These are phyloP conservation scores for Peronosclerospora sorghi DNA, from an alignment of 352 stramenopile genomes.

Conservation along the genomic window DNA sequence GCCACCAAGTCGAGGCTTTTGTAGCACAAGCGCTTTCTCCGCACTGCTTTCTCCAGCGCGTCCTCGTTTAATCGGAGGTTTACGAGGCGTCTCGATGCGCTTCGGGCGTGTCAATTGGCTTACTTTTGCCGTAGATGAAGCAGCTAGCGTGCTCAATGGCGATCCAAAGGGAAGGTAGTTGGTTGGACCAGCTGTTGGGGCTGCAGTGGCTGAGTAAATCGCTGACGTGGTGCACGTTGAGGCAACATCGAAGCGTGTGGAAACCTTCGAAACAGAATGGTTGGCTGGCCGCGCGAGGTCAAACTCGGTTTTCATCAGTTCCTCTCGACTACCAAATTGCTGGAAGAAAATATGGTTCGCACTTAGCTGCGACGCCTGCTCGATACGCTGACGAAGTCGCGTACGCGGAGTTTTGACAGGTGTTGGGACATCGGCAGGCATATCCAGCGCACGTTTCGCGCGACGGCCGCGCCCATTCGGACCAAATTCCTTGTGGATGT, in stretches of 20 bases:
- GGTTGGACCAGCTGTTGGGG: conserved; percentile 2
- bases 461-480: conserved; percentile 8
- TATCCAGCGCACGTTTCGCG: conserved; percentile 15
- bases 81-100: conserved; percentile 43
- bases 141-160: conserved; percentile 11
- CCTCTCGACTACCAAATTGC: conserved; percentile 43
- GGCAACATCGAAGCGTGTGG: conserved; percentile 2
- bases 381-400: conserved; percentile 41
- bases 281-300: conserved; percentile 22
- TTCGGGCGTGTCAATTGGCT: conserved; percentile 35
- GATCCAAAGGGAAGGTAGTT: conserved; percentile 13
- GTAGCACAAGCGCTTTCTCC: conserved; percentile 33
- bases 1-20: conserved; percentile 41
- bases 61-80: conserved; percentile 41
- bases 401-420: conserved; percentile 19
- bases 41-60: conserved; percentile 36
- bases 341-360: conserved; percentile 57
- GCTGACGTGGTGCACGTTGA: background rate
- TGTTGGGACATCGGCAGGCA: conserved; percentile 4
- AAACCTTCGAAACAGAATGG: conserved; percentile 2
- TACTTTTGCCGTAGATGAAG: conserved; percentile 14
- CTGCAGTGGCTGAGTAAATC: background rate
- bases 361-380: conserved; percentile 28
- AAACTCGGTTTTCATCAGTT: conserved; percentile 30
- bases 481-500: conserved; percentile 34